Evolutionary conservation across 1,139 yeast genomes (phyloP).

Genomic region (Nakaseomyces bracarensis): DNA sequence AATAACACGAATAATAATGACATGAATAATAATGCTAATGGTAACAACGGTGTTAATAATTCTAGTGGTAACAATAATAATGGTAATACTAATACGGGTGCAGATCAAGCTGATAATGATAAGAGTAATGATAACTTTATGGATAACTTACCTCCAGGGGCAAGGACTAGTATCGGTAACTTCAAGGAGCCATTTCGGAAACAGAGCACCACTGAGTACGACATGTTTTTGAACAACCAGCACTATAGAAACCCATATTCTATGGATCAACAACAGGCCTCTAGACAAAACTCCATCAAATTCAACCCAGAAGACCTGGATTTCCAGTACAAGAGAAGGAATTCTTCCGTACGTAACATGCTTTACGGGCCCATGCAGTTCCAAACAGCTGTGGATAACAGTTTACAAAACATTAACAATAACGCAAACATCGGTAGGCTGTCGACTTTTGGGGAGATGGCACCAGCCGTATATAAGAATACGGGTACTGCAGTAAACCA

Average conservation of each 20-base stretch:
- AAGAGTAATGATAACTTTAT: background rate
- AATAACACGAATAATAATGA: constrained; percentile 14
- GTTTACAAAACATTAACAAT: constrained; percentile 5
- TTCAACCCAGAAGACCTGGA: constrained; percentile 26
- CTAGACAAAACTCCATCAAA: constrained; percentile 24
- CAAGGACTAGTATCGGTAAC: background rate
- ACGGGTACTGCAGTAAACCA: constrained; percentile 1
- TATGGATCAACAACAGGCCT: constrained; percentile 7
- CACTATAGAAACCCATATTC: constrained; percentile 1
- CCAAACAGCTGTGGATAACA: constrained; percentile 11
- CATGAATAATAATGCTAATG: constrained; percentile 13
- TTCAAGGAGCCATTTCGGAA: constrained; percentile 1
- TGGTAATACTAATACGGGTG: background rate
- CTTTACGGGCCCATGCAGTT: constrained; percentile 7
- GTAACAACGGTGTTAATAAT: constrained; percentile 1
- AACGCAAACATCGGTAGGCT: background rate
- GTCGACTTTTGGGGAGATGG: constrained; percentile 2
- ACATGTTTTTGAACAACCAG: constrained; percentile 6
- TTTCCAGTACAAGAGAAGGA: constrained; percentile 25
- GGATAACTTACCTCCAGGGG: background rate
- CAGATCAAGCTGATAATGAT: background rate
- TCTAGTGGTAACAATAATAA: constrained; percentile 1
- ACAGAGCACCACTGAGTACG: constrained; percentile 1
- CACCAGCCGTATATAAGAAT: background rate
- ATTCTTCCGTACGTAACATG: constrained; percentile 22